Conservation (phyloP, 2,329 filamentous ascomycete species). For the Scytalidium sp. region DNA sequence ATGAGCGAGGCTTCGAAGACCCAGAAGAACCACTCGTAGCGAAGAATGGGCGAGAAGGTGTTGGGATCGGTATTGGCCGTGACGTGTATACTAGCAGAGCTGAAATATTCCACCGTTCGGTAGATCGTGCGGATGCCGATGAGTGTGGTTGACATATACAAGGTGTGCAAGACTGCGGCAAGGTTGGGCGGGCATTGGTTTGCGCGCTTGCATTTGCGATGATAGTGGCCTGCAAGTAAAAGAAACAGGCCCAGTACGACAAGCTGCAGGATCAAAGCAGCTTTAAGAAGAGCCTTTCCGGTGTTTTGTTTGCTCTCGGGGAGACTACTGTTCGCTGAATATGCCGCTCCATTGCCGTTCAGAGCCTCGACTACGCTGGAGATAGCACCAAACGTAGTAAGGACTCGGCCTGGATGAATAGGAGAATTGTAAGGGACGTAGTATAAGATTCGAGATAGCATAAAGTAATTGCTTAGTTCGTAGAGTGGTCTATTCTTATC, state of each 20-base stretch:
- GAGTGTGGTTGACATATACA: conserved; percentile 48
- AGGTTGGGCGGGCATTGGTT: conserved; percentile 23
- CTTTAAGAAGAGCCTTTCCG: conserved; percentile 46
- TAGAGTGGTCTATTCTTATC: conserved; percentile 48
- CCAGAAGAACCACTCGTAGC: conserved; percentile 58
- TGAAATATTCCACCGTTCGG: conserved; percentile 58
- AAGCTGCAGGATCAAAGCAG: conserved; percentile 52
- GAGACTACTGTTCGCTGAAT: conserved; percentile 43
- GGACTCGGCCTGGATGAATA: conserved; percentile 40
- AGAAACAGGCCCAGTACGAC: conserved; percentile 48
- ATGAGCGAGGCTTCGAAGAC: conserved; percentile 54
- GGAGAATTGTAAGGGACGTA: conserved; percentile 60
- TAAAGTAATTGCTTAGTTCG: conserved; percentile 59
- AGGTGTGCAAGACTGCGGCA: conserved; percentile 36
- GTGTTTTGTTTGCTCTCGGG: conserved; percentile 33
- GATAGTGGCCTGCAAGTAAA: conserved; percentile 45
- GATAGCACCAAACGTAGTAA: conserved; percentile 43
- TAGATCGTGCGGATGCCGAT: conserved; percentile 54
- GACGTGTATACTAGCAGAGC: conserved; percentile 38
- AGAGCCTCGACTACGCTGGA: conserved; percentile 46
- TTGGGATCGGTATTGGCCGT: conserved; percentile 29
- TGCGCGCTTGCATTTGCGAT: conserved; percentile 38
- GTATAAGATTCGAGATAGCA: conserved; percentile 56
- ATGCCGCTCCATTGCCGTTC: conserved; percentile 45
- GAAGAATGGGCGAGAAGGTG: conserved; percentile 41